These are phyloP conservation scores for Starmerella geochares DNA, from an alignment of 805 yeast species.

Conservation along the genomic window DNA sequence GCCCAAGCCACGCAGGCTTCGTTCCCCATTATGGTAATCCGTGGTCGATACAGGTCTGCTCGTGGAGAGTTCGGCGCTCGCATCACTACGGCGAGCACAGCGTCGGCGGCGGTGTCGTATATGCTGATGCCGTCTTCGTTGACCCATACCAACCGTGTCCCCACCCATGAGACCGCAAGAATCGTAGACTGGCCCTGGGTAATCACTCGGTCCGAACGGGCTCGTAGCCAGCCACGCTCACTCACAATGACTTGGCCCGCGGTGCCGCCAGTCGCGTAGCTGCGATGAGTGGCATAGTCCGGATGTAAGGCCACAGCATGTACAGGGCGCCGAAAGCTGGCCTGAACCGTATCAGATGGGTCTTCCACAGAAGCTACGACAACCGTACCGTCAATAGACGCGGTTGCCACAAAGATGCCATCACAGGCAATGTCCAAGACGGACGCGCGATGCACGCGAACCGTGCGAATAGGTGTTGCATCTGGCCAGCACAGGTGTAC, in stretches of 20 bases:
- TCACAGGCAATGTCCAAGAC: conserved; percentile 58
- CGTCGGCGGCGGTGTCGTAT: conserved; percentile 46
- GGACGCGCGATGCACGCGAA: conserved; percentile 79
- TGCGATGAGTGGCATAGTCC: conserved; percentile 48
- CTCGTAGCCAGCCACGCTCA: conserved; percentile 78
- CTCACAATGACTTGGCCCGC: conserved; percentile 71
- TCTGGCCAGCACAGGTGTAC: conserved; percentile 57
- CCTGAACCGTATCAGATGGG: conserved; percentile 55
- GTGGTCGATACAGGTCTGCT: conserved; percentile 78
- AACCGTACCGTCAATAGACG: conserved; percentile 88
- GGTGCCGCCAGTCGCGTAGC: conserved; percentile 81
- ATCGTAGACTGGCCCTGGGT: conserved; percentile 41
- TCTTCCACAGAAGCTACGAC: conserved; percentile 63
- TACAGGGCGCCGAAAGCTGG: conserved; percentile 77
- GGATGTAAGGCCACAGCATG: conserved; percentile 77
- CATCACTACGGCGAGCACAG: conserved; percentile 42
- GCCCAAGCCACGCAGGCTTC: conserved; percentile 75
- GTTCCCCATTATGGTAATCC: conserved; percentile 48
- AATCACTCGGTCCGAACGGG: conserved; percentile 56
- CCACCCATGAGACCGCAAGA: conserved; percentile 48
- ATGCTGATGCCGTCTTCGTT: conserved; percentile 69
- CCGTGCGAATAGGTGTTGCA: conserved; percentile 53
- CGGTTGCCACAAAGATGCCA: conserved; percentile 69
- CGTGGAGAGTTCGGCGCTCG: conserved; percentile 49
- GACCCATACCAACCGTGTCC: conserved; percentile 69